phyloP scores from a whole-genome alignment of 176 grass and related monocot genomes.

The Pontederia paniculata region DNA sequence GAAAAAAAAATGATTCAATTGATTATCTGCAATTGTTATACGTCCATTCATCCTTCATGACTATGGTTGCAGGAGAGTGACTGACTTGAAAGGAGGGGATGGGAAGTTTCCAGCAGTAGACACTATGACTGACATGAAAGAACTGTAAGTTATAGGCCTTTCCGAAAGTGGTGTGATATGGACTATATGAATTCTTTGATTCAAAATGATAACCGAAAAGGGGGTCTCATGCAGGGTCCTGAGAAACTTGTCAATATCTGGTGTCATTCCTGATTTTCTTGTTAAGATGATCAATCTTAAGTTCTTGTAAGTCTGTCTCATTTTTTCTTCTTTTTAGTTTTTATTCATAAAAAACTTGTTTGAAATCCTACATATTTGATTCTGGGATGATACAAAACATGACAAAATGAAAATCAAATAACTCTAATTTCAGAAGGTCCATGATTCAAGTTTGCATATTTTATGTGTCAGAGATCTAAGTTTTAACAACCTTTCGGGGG shows the following conservation, averaged over 20 bases:
- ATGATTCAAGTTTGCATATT: neutral
- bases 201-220: neutral
- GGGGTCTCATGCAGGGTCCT: neutral
- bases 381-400: neutral
- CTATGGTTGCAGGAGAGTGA: slow-evolving; percentile 1
- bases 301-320: slow-evolving; percentile 5
- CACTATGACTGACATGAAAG: neutral
- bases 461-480: slow-evolving; percentile 14
- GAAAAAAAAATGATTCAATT: neutral
- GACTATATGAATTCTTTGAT: neutral
- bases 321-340: neutral
- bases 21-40: neutral
- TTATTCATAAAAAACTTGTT: no score
- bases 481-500: slow-evolving; percentile 9
- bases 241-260: slow-evolving; percentile 21
- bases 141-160: slow-evolving; percentile 1
- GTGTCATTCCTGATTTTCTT: slow-evolving; percentile 7
- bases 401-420: no score
- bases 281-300: neutral
- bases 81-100: slow-evolving; percentile 14
- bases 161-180: neutral
- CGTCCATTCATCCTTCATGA: no score
- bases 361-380: neutral
- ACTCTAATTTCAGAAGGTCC: no score
- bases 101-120: slow-evolving; percentile 9